These are phyloP conservation scores for Hypoxylon cercidicola DNA, from an alignment of 495 filamentous ascomycete genomes.

Conservation along the genomic window DNA sequence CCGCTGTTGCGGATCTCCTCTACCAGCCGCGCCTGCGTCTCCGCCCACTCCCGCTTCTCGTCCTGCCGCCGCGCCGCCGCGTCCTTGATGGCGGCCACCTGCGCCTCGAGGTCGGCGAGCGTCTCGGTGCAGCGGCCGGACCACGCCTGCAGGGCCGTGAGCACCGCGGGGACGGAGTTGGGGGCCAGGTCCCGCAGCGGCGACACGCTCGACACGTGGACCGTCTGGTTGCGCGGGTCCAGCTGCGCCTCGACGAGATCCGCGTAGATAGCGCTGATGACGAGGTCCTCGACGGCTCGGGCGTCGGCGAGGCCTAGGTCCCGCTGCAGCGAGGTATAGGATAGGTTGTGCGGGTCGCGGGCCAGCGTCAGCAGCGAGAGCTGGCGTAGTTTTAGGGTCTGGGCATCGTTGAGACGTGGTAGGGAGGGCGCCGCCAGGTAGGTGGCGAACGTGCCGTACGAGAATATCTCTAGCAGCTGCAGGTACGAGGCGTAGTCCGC, in stretches of 20 bases:
- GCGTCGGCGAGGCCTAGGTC: slow-evolving; percentile 72
- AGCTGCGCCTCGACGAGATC: slow-evolving; percentile 83
- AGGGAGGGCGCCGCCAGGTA: slow-evolving; percentile 70
- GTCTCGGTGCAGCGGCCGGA: slow-evolving; percentile 76
- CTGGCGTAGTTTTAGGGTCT: slow-evolving; percentile 88
- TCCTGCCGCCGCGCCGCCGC: slow-evolving; percentile 65
- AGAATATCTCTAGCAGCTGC: slow-evolving; percentile 87
- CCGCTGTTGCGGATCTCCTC: slow-evolving; percentile 48
- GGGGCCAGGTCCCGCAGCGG: slow-evolving; percentile 87
- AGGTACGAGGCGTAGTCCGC: slow-evolving; percentile 64
- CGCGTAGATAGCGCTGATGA: slow-evolving; percentile 89
- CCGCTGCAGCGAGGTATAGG: slow-evolving; percentile 73
- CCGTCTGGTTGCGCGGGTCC: slow-evolving; percentile 74
- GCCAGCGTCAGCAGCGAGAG: slow-evolving; percentile 85
- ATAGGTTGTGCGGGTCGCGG: slow-evolving; percentile 68
- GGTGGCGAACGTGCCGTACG: slow-evolving; percentile 86
- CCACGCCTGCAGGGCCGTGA: slow-evolving; percentile 76
- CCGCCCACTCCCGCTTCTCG: slow-evolving; percentile 59
- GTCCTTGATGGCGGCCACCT: slow-evolving; percentile 68
- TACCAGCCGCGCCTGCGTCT: slow-evolving; percentile 58
- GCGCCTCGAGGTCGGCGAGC: slow-evolving; percentile 77
- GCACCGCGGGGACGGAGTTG: slow-evolving; percentile 70
- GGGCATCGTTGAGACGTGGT: slow-evolving; percentile 75
- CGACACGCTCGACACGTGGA: slow-evolving; percentile 81
- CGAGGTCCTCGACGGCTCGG: slow-evolving; percentile 85